Evolutionary conservation across 208 protist genomes (phyloP).

Genomic region (Leptomonas seymouri): DNA sequence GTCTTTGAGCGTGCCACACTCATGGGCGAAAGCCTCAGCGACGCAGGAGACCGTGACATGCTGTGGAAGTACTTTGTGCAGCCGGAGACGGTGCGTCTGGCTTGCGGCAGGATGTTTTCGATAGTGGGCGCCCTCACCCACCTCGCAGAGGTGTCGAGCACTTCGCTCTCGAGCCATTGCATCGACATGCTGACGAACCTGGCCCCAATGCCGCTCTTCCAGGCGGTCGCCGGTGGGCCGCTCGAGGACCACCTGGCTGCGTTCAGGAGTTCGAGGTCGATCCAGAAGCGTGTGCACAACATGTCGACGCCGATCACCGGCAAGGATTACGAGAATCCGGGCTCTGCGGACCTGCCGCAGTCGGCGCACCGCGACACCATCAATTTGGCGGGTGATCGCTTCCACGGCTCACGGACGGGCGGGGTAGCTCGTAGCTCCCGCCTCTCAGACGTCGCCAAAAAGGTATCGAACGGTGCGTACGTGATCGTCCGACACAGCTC

Average conservation of each 20-base stretch:
- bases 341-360: slow-evolving; percentile 24
- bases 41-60: slow-evolving; percentile 43
- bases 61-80: slow-evolving; percentile 41
- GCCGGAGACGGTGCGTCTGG: slow-evolving; percentile 18
- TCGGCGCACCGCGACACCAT: slow-evolving; percentile 51
- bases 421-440: slow-evolving; percentile 4
- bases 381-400: slow-evolving; percentile 41
- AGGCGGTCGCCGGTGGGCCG: slow-evolving; percentile 20
- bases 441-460: neutral
- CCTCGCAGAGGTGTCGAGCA: slow-evolving; percentile 28
- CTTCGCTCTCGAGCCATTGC: slow-evolving; percentile 44
- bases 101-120: slow-evolving; percentile 8
- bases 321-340: slow-evolving; percentile 29
- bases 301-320: slow-evolving; percentile 63
- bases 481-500: slow-evolving; percentile 25
- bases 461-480: slow-evolving; percentile 17
- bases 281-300: slow-evolving; percentile 40
- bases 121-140: slow-evolving; percentile 30
- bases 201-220: slow-evolving; percentile 40
- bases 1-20: slow-evolving; percentile 50
- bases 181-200: slow-evolving; percentile 45
- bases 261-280: slow-evolving; percentile 26
- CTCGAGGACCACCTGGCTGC: slow-evolving; percentile 37
- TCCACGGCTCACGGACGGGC: slow-evolving; percentile 15
- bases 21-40: slow-evolving; percentile 28